Base-by-base conservation (phyloP, 2,329 filamentous ascomycete species). In the Tolypocladium tropicale region DNA sequence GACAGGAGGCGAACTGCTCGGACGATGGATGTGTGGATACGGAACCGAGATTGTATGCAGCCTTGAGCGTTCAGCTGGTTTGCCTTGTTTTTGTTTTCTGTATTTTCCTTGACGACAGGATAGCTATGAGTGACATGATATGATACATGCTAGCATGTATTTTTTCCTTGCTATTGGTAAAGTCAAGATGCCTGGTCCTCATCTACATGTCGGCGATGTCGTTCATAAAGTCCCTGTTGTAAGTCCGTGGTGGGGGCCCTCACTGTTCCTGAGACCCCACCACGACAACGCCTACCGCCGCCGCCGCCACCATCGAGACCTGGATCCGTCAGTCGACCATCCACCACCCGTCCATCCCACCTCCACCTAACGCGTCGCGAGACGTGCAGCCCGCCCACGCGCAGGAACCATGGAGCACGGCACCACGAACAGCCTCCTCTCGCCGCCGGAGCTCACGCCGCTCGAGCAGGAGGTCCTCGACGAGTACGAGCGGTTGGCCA, bases 381-480 rank as follows among this genome's bases (percentile, higher is more conserved):
- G 46, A n/a, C 28, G 46, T 49, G 25, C 46, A 25, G 7, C 55
- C 36, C 18, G 25, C 36, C 4, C 11, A 5, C 46, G 16, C 25
- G 12, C 28, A 32, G 16, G 33, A 21, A 23, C n/a, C 28, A 64
- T 64, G 62, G 62, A 62, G 28, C 55, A 59, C 28, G 52, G 54
- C n/a, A 50, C 39, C 23, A 11, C 32, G 21, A 55, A 57, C 5
- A 62, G 62, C 33, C 63, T 74, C 10, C 67, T 75, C 43, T 70
- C 74, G 3, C 73, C 74, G 34, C 78, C 79, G 25, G 83, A 86
- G 64, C 77, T 96, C 59, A 81, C 86, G 1, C 87, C 90, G 5
- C 81, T 95, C 9, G 92, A 99, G 75, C 92, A 96, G 71, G 90
- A 97, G 68, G 88, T 99, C 1, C 78, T 99, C 1, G 91, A 97